Evolutionary conservation across 495 filamentous ascomycete species (phyloP).

Genomic region (Cetradonia linearis): DNA sequence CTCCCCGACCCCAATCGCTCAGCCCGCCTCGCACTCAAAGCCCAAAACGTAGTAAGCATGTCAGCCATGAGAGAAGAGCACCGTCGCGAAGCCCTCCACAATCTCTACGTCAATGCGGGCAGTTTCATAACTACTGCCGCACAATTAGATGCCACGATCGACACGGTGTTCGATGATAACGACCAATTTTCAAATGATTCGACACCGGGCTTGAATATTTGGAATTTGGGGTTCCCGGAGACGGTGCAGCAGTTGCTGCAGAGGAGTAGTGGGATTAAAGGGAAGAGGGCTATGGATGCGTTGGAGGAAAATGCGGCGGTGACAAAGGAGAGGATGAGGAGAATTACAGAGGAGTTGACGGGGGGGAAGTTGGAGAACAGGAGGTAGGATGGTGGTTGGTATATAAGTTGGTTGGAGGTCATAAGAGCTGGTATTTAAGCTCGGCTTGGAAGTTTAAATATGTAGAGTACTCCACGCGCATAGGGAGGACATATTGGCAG

Average conservation of each 20-base stretch:
- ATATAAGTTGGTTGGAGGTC: background rate
- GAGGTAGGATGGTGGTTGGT: background rate
- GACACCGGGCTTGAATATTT: conserved; percentile 41
- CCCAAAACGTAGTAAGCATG: conserved; percentile 31
- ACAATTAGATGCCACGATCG: conserved; percentile 52
- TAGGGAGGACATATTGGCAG: background rate
- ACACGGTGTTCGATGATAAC: conserved; percentile 47
- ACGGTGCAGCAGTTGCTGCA: conserved; percentile 41
- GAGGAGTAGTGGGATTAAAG: conserved; percentile 21
- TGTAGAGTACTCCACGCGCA: background rate
- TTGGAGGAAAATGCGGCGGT: conserved; percentile 30
- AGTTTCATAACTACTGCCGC: conserved; percentile 54
- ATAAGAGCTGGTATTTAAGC: background rate
- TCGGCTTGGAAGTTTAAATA: background rate
- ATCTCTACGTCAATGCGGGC: conserved; percentile 54
- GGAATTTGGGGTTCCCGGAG: conserved; percentile 46
- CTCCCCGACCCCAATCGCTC: conserved; percentile 42
- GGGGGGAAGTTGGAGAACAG: conserved; percentile 51
- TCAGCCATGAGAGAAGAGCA: conserved; percentile 33
- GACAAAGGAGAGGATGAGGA: conserved; percentile 47
- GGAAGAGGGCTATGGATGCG: conserved; percentile 31
- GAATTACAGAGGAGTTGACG: conserved; percentile 56
- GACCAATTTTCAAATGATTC: conserved; percentile 39
- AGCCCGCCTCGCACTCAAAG: conserved; percentile 37
- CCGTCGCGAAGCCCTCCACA: conserved; percentile 43